These are phyloP conservation scores for Podospora australis DNA, from an alignment of 495 filamentous ascomycete genomes.

Conservation along the genomic window DNA sequence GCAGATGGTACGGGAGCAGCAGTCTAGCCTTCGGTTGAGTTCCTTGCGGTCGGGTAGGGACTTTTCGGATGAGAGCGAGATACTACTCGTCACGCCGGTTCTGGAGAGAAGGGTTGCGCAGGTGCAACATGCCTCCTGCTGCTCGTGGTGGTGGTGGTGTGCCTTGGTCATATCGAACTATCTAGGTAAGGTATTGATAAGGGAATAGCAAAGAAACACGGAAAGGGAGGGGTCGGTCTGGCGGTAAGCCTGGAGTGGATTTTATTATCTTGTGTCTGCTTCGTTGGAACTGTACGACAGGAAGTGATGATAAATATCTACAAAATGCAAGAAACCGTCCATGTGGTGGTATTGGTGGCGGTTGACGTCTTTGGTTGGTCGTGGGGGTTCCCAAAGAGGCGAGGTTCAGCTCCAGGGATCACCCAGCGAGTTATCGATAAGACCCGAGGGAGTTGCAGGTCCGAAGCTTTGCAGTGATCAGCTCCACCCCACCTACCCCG, in stretches of 20 bases:
- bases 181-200: too few species aligned
- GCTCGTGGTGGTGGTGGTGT: neutral
- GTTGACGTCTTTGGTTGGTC: constrained; percentile 4
- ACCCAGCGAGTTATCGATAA: neutral
- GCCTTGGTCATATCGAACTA: too few species aligned
- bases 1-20: constrained; percentile 64
- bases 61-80: constrained; percentile 41
- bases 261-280: too few species aligned
- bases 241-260: too few species aligned
- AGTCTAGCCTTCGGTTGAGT: constrained; percentile 49
- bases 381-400: too few species aligned
- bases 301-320: too few species aligned
- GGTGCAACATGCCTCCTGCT: constrained; percentile 53
- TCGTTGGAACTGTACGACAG: too few species aligned
- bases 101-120: constrained; percentile 53
- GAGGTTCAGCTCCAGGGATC: neutral
- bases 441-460: neutral
- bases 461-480: too few species aligned
- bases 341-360: constrained; percentile 1
- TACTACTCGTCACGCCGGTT: neutral
- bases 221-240: too few species aligned
- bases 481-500: constrained; percentile 1
- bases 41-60: constrained; percentile 31
- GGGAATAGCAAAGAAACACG: too few species aligned
- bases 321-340: too few species aligned